A percentile compares a stretch with the other conserved stretches of the same genome.
These are phyloP conservation scores for Spergularia azorica DNA, from an alignment of 179 eudicot species.

Conservation along the genomic window DNA sequence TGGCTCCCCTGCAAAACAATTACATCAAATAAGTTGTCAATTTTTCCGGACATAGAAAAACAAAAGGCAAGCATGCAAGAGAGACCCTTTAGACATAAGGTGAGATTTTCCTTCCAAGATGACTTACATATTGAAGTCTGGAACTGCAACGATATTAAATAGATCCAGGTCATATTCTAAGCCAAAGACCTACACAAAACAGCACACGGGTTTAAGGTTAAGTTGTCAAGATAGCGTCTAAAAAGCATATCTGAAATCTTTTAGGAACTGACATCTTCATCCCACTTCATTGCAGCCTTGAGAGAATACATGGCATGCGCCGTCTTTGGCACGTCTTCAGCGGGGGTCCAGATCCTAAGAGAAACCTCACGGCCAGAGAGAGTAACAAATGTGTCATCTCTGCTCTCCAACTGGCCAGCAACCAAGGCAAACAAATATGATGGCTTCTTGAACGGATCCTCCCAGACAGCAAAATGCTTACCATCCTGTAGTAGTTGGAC, in stretches of 20 bases:
- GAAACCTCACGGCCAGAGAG: conserved; percentile 88
- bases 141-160: conserved; percentile 95
- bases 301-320: conserved; percentile 98
- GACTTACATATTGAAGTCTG: conserved; percentile 97
- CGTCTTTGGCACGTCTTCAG: conserved; percentile 86
- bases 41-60: not conserved
- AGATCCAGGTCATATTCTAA: conserved; percentile 96
- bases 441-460: conserved; percentile 98
- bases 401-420: conserved; percentile 91
- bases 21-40: not conserved
- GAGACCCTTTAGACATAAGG: not conserved
- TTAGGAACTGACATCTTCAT: conserved; percentile 74
- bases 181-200: conserved; percentile 73
- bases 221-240: conserved; percentile 12
- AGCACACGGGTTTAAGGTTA: conserved; percentile 12
- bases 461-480: conserved; percentile 88
- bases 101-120: not conserved
- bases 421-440: conserved; percentile 95
- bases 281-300: conserved; percentile 99
- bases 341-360: conserved; percentile 92
- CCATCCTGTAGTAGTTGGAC: conserved; percentile 56
- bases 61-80: not conserved
- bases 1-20: conserved; percentile 87
- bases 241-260: conserved; percentile 3
- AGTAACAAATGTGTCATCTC: conserved; percentile 84